phyloP scores from a whole-genome alignment of 345 rosid species.

The Hevea brasiliensis region DNA sequence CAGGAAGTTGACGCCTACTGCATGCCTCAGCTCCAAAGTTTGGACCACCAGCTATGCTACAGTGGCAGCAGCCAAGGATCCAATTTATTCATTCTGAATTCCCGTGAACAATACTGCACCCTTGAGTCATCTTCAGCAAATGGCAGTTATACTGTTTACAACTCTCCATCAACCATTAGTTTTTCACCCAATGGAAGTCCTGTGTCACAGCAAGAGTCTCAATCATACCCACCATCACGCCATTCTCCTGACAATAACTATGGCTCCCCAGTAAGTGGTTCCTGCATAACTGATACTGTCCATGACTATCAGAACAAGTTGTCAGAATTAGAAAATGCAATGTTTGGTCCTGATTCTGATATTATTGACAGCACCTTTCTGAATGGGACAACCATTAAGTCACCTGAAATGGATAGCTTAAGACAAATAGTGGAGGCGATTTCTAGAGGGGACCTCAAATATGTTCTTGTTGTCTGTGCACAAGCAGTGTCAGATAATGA shows the following conservation, averaged over 20 bases:
- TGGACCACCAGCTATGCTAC: slow-evolving; percentile 33
- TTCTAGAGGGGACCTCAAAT: slow-evolving; percentile 56
- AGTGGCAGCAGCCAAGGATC: slow-evolving; percentile 27
- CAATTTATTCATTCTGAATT: slow-evolving; percentile 36
- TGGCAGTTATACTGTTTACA: slow-evolving; percentile 34
- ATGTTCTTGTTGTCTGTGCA: slow-evolving; percentile 66
- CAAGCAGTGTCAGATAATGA: slow-evolving; percentile 79
- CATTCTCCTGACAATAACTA: slow-evolving; percentile 56
- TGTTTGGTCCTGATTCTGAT: slow-evolving; percentile 84
- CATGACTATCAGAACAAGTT: slow-evolving; percentile 65
- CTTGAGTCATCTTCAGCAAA: slow-evolving; percentile 62
- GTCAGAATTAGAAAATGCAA: slow-evolving; percentile 70
- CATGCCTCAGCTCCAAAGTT: slow-evolving; percentile 42
- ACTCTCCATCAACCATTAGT: slow-evolving; percentile 41
- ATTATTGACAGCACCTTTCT: slow-evolving; percentile 38
- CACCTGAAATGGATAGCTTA: slow-evolving; percentile 43
- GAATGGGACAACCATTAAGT: slow-evolving; percentile 18
- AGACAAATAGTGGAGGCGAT: slow-evolving; percentile 54
- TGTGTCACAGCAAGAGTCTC: slow-evolving; percentile 49
- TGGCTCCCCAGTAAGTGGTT: slow-evolving; percentile 66
- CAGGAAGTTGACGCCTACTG: slow-evolving; percentile 45
- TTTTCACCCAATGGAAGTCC: slow-evolving; percentile 54
- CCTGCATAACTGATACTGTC: slow-evolving; percentile 71
- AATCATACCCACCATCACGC: slow-evolving; percentile 34
- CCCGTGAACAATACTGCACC: slow-evolving; percentile 51